Evolutionary conservation across 352 stramenopile species (phyloP).

Genomic region (Pythium pyrilobum): DNA sequence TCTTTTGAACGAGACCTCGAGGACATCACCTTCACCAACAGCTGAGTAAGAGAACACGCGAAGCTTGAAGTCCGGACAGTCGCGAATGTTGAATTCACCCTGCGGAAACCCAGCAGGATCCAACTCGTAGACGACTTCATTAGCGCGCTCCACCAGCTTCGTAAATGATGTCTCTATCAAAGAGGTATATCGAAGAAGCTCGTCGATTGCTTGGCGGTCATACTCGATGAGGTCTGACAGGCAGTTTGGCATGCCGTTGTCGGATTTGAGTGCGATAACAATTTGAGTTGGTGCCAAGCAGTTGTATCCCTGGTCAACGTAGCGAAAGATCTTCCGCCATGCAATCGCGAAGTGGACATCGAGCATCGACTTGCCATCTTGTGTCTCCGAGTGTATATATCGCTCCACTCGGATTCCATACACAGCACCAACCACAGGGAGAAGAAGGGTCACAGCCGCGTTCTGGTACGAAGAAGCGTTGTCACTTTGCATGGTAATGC

Average conservation of each 20-base stretch:
- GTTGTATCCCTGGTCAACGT: slow-evolving; percentile 12
- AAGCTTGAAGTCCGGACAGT: neutral
- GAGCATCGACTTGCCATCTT: slow-evolving; percentile 16
- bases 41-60: neutral
- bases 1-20: neutral
- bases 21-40: neutral
- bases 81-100: neutral
- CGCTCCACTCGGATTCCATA: slow-evolving; percentile 13
- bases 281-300: slow-evolving; percentile 5
- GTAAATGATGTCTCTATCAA: no score
- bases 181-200: no score
- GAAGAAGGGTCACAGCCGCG: neutral
- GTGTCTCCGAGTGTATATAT: slow-evolving; percentile 16
- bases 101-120: neutral
- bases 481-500: slow-evolving; percentile 16
- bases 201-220: no score
- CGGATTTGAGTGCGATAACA: no score
- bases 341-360: slow-evolving; percentile 19
- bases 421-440: slow-evolving; percentile 5
- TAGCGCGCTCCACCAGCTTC: no score
- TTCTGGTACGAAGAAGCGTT: slow-evolving; percentile 24
- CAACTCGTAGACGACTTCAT: no score
- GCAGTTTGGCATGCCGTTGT: no score
- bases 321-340: neutral
- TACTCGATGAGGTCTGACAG: no score